A percentile compares a stretch with the other conserved stretches of the same genome.
phyloP scores from a whole-genome alignment of 2,329 filamentous ascomycete genomes.

The Monilinia aucupariae region DNA sequence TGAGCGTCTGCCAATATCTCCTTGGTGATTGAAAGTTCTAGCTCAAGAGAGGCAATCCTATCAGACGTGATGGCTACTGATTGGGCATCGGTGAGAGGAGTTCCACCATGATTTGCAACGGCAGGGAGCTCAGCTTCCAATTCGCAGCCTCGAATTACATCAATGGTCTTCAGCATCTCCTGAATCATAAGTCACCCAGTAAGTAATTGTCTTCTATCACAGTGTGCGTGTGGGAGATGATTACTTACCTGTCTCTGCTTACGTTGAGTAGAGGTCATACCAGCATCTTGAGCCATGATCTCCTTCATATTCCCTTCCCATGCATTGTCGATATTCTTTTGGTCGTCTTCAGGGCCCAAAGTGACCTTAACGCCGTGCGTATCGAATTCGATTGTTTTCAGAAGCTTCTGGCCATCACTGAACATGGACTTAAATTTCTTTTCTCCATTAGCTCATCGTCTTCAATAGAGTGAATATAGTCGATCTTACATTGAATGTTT shows the following conservation, averaged over 20 bases:
- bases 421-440: neutral
- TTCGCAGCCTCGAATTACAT: neutral
- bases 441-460: neutral
- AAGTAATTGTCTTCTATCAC: rapidly evolving
- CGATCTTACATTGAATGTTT: neutral
- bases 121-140: neutral
- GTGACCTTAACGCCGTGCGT: neutral
- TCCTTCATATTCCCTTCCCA: neutral
- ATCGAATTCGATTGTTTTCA: neutral
- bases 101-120: neutral
- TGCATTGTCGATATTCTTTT: neutral
- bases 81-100: neutral
- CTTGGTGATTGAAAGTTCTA: neutral
- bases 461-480: neutral
- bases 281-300: neutral
- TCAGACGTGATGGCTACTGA: neutral
- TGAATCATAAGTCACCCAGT: neutral
- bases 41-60: neutral
- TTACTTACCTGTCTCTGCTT: neutral
- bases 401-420: neutral
- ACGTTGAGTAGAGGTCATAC: neutral
- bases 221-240: neutral
- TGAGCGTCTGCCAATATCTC: neutral
- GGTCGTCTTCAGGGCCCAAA: neutral
- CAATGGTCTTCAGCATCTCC: neutral